Evolutionary conservation across 768 basidiomycete species (phyloP).

Genomic region (Fistulinella prunicolor): DNA sequence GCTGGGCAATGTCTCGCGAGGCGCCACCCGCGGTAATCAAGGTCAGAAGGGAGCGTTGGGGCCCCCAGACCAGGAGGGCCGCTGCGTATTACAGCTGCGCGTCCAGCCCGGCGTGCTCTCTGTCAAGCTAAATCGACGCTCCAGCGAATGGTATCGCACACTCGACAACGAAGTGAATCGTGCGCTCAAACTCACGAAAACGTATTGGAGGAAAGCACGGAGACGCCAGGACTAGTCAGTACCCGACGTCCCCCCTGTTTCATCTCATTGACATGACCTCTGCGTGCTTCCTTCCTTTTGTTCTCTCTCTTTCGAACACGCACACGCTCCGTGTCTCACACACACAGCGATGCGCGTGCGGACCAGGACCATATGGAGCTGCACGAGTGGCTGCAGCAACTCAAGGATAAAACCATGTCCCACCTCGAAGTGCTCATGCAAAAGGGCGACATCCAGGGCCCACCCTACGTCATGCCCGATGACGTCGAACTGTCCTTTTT

Average conservation of each 20-base stretch:
- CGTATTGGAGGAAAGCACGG: conserved; percentile 80
- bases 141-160: conserved; percentile 79
- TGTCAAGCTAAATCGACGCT: conserved; percentile 67
- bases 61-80: conserved; percentile 69
- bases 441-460: conserved; percentile 82
- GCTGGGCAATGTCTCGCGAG: conserved; percentile 79
- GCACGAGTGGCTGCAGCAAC: conserved; percentile 83
- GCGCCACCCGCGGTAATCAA: conserved; percentile 82
- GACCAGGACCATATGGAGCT: conserved; percentile 90
- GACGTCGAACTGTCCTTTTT: conserved; percentile 75
- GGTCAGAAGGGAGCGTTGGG: conserved; percentile 80
- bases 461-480: conserved; percentile 79
- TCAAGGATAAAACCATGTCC: conserved; percentile 88
- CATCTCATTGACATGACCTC: conserved; percentile 4
- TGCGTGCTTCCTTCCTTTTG: not conserved
- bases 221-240: conserved; percentile 68
- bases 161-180: conserved; percentile 78
- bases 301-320: not conserved
- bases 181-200: conserved; percentile 81
- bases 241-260: not conserved
- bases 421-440: conserved; percentile 85
- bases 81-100: conserved; percentile 72
- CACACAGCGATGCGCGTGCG: conserved; percentile 58
- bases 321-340: not conserved
- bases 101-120: conserved; percentile 82